These are phyloP conservation scores for Daldinia bambusicola DNA, from an alignment of 495 filamentous ascomycete genomes.

Conservation along the genomic window DNA sequence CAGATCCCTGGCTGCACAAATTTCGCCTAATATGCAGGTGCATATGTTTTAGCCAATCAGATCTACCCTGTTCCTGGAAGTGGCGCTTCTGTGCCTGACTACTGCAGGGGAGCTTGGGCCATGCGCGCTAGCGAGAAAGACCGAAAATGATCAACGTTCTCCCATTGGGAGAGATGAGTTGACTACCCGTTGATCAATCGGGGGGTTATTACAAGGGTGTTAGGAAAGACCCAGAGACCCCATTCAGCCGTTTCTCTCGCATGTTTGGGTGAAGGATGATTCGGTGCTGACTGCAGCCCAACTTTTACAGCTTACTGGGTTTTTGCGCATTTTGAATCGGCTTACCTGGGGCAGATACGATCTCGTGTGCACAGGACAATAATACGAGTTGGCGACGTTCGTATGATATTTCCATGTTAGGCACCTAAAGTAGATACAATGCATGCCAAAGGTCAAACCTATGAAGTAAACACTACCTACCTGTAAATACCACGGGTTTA, in stretches of 20 bases:
- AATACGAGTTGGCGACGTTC: constrained; percentile 3
- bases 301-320: constrained; percentile 16
- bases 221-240: constrained; percentile 3
- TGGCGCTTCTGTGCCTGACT: constrained; percentile 42
- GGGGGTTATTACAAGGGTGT: constrained; percentile 32
- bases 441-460: background rate
- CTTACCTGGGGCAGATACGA: constrained; percentile 6
- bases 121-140: constrained; percentile 31
- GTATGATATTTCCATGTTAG: background rate
- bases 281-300: constrained; percentile 26
- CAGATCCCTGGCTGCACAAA: constrained; percentile 31
- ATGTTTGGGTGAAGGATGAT: constrained; percentile 17
- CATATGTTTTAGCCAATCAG: constrained; percentile 30
- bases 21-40: constrained; percentile 40
- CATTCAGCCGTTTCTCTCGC: constrained; percentile 8
- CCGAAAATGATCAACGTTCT: constrained; percentile 39
- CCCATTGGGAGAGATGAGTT: constrained; percentile 22
- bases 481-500: too few relatives aligned
- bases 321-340: background rate
- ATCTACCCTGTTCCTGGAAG: constrained; percentile 27
- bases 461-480: background rate
- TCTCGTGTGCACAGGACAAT: background rate
- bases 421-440: background rate
- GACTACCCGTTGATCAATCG: constrained; percentile 23
- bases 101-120: constrained; percentile 45